Conservation (phyloP, 1,284 basidiomycete genomes). For the Ustilago tritici region DNA sequence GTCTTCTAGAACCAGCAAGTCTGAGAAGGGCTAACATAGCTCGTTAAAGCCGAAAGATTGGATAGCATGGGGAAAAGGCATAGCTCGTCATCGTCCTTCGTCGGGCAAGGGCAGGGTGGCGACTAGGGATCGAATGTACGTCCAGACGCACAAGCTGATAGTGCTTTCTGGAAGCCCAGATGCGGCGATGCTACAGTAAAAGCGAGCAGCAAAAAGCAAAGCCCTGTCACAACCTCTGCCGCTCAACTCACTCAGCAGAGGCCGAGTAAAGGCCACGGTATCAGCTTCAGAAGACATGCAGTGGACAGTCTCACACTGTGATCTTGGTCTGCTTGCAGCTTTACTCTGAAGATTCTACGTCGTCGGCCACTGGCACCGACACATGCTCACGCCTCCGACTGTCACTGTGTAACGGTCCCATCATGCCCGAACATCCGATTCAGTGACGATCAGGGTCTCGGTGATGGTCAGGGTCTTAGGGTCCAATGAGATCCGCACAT, state of each 20-base stretch:
- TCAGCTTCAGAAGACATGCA: neutral
- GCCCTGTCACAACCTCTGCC: neutral
- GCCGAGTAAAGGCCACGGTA: neutral
- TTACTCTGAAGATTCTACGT: neutral
- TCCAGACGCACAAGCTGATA: no score
- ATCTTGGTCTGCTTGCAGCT: neutral
- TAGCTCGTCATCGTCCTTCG: no score
- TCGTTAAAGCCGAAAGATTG: no score
- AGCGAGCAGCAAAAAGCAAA: no score
- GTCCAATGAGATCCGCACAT: conserved; percentile 1
- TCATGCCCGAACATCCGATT: neutral
- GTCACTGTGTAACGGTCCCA: neutral
- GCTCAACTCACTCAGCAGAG: neutral
- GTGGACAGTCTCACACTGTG: neutral
- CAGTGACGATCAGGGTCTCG: neutral
- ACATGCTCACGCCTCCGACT: neutral
- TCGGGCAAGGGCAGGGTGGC: no score
- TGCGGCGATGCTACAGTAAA: no score
- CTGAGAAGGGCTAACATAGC: no score
- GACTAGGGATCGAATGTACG: no score
- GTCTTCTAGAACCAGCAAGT: no score
- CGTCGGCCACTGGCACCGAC: neutral
- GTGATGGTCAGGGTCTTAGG: neutral
- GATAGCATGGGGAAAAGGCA: no score
- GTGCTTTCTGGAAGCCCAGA: no score